These are phyloP conservation scores for Geotrichum phurueaensis DNA, from an alignment of 1,139 yeast species.

Conservation along the genomic window DNA sequence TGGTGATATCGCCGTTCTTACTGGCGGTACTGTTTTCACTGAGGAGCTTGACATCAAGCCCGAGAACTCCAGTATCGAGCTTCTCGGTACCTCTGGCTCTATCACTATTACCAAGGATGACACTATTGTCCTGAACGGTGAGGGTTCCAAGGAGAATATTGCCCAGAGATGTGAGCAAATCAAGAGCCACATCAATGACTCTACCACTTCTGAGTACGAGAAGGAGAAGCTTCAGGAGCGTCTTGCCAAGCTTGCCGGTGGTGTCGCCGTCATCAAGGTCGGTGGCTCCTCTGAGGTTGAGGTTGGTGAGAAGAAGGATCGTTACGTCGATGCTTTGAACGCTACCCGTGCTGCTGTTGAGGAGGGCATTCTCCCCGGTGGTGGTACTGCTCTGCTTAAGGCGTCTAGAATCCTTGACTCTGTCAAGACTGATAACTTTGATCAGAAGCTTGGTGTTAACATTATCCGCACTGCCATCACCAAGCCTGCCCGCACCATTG, in stretches of 20 bases:
- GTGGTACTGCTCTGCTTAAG: conserved; percentile 97
- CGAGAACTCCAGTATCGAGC: conserved; percentile 87
- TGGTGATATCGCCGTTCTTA: conserved; percentile 93
- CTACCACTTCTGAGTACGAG: conserved; percentile 87
- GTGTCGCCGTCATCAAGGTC: conserved; percentile 97
- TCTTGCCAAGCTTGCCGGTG: conserved; percentile 96
- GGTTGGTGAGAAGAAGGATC: conserved; percentile 99
- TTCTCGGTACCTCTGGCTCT: conserved; percentile 90
- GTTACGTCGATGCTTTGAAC: conserved; percentile 97
- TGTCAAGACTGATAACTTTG: conserved; percentile 84
- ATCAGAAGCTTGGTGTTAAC: conserved; percentile 96
- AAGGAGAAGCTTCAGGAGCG: conserved; percentile 97
- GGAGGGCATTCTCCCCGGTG: conserved; percentile 99
- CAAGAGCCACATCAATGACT: conserved; percentile 67
- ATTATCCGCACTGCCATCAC: conserved; percentile 93
- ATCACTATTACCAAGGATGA: conserved; percentile 95
- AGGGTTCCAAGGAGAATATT: conserved; percentile 84
- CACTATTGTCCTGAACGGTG: conserved; percentile 92
- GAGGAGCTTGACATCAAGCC: conserved; percentile 98
- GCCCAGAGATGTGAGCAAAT: conserved; percentile 94
- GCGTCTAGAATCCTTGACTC: conserved; percentile 79
- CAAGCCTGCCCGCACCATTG: conserved; percentile 94
- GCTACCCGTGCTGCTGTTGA: conserved; percentile 99
- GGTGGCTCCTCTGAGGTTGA: conserved; percentile 98
- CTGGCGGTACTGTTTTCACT: conserved; percentile 98